phyloP scores from a whole-genome alignment of 805 yeast genomes.

The Zygosaccharomyces rouxii region DNA sequence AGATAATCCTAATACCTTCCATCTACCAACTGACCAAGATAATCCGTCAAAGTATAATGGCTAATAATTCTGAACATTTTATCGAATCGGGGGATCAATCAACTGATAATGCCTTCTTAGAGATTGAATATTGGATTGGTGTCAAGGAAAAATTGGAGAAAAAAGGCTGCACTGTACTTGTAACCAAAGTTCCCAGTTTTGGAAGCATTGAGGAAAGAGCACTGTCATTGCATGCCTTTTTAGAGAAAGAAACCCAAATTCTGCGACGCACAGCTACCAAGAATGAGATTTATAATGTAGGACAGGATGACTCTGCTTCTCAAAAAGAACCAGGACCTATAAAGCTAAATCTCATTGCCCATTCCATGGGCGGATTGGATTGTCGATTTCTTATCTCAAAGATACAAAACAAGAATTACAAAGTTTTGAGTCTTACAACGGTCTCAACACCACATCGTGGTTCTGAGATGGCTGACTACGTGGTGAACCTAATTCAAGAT shows the following conservation, averaged over 20 bases:
- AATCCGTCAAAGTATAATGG: conserved; percentile 17
- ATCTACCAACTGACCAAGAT: conserved; percentile 30
- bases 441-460: conserved; percentile 88
- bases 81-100: conserved; percentile 22
- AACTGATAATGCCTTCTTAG: conserved; percentile 34
- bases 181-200: conserved; percentile 78
- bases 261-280: conserved; percentile 19
- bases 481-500: conserved; percentile 37
- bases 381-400: conserved; percentile 68
- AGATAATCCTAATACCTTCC: conserved; percentile 43
- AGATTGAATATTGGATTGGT: conserved; percentile 77
- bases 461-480: conserved; percentile 72
- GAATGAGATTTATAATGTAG: conserved; percentile 25
- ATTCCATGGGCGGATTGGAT: conserved; percentile 94
- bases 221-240: conserved; percentile 45
- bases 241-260: conserved; percentile 33
- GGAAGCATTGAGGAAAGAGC: conserved; percentile 74
- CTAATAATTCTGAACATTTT: conserved; percentile 21
- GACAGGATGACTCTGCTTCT: conserved; percentile 5
- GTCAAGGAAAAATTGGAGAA: conserved; percentile 55
- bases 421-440: conserved; percentile 74
- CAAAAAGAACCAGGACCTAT: conserved; percentile 31
- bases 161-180: conserved; percentile 63
- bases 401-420: conserved; percentile 43
- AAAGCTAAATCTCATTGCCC: conserved; percentile 73